Conservation (phyloP, 257 asterid species). For the Nicotiana attenuata region DNA sequence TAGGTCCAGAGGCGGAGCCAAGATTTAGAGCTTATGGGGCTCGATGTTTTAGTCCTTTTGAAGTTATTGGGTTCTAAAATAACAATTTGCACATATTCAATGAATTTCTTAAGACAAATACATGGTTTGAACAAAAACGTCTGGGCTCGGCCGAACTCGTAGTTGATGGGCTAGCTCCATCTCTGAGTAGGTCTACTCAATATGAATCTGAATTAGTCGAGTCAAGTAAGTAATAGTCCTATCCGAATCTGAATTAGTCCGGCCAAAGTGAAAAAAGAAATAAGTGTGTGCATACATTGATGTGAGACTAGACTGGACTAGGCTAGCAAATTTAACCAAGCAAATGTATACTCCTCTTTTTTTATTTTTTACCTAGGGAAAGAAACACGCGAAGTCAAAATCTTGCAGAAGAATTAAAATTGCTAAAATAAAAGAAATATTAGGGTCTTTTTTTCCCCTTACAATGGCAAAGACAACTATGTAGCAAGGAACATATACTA, state of each 20-base stretch:
- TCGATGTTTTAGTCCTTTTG: no score
- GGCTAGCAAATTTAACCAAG: neutral
- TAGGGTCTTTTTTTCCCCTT: conserved; percentile 18
- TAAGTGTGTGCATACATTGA: neutral
- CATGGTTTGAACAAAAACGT: no score
- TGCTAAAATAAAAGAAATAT: neutral
- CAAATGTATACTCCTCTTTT: neutral
- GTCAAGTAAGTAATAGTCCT: neutral
- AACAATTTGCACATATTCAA: no score
- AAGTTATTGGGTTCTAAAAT: no score
- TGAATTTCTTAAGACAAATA: no score
- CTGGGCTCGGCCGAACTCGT: no score
- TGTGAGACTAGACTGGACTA: neutral
- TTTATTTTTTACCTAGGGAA: conserved; percentile 22
- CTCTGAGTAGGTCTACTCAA: no score
- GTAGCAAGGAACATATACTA: conserved; percentile 9
- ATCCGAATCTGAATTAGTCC: neutral
- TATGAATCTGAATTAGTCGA: neutral
- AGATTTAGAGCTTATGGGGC: no score
- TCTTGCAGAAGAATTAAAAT: neutral
- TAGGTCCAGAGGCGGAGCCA: no score
- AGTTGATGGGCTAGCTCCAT: no score
- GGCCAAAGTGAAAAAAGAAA: neutral
- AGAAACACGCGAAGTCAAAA: conserved; percentile 10
- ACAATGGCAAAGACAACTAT: conserved; percentile 11